Percentiles rank a stretch among this genome's conserved stretches.
These are phyloP conservation scores for Citrus cavaleriei DNA, from an alignment of 345 rosid genomes.

Conservation along the genomic window DNA sequence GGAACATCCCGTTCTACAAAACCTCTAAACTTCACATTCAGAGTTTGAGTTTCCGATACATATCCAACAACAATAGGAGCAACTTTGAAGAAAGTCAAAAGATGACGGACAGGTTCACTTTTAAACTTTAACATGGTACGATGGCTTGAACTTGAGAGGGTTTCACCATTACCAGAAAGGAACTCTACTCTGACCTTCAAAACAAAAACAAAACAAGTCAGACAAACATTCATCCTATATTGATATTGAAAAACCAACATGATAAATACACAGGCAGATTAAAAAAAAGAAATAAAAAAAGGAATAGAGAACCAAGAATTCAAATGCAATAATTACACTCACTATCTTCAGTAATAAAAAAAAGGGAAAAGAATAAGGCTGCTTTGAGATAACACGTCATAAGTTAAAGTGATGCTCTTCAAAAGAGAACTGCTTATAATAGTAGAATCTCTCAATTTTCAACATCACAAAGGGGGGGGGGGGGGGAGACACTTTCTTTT, in stretches of 20 bases:
- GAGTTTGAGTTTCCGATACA: constrained; percentile 66
- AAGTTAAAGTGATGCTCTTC: neutral
- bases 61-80: constrained; percentile 76
- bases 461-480: neutral
- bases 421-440: neutral
- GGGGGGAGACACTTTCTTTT: too few species aligned
- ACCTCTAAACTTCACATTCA: constrained; percentile 58
- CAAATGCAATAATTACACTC: neutral
- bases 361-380: neutral
- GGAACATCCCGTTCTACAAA: constrained; percentile 53
- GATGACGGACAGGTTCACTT: constrained; percentile 66
- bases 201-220: constrained; percentile 4
- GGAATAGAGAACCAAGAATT: neutral
- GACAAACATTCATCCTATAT: neutral
- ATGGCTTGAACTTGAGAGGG: constrained; percentile 52
- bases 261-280: neutral
- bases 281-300: too few species aligned
- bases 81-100: constrained; percentile 58
- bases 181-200: constrained; percentile 79
- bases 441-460: neutral
- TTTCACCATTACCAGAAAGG: constrained; percentile 55
- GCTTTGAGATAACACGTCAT: neutral
- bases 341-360: neutral
- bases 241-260: neutral
- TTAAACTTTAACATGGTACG: constrained; percentile 75